Conservation (phyloP, 208 protist species). For the Wallacemonas sp. region DNA sequence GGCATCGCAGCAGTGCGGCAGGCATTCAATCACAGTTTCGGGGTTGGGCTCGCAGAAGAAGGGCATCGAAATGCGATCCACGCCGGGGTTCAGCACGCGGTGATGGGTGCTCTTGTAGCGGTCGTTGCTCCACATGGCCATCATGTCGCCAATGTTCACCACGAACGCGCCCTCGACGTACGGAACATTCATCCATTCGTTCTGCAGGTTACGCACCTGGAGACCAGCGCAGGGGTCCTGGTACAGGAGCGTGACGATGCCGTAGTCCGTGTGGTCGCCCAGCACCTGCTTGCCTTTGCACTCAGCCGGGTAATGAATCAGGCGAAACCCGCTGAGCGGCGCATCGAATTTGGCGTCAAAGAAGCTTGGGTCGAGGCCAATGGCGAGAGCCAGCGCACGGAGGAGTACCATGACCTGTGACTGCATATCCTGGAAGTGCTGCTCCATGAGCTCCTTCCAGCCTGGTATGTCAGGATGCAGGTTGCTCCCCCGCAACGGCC, state of each 20-base stretch:
- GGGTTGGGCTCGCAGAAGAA: conserved; percentile 58
- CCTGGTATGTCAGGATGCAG: conserved; percentile 47
- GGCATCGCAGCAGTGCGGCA: conserved; percentile 26
- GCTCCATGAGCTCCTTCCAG: conserved; percentile 58
- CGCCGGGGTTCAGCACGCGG: conserved; percentile 36
- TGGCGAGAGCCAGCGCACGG: conserved; percentile 56
- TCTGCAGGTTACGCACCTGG: conserved; percentile 26
- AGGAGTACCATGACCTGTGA: conserved; percentile 48
- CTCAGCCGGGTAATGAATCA: conserved; percentile 60
- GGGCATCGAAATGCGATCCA: conserved; percentile 40
- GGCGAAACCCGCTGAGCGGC: conserved; percentile 68
- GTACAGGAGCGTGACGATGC: conserved; percentile 43
- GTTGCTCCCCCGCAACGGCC: conserved; percentile 71
- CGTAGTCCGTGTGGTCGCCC: conserved; percentile 52
- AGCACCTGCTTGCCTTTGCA: conserved; percentile 16
- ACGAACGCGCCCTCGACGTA: conserved; percentile 33
- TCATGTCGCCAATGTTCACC: conserved; percentile 67
- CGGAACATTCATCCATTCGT: conserved; percentile 39
- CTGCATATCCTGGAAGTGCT: conserved; percentile 67
- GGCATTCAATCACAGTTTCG: conserved; percentile 28
- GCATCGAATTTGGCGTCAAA: conserved; percentile 68
- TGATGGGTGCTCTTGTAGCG: conserved; percentile 38
- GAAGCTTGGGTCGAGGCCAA: conserved; percentile 47
- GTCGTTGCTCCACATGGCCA: conserved; percentile 47
- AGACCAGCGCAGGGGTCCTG: conserved; percentile 32